phyloP scores from a whole-genome alignment of 768 basidiomycete species.

The Auriculariales sp. region DNA sequence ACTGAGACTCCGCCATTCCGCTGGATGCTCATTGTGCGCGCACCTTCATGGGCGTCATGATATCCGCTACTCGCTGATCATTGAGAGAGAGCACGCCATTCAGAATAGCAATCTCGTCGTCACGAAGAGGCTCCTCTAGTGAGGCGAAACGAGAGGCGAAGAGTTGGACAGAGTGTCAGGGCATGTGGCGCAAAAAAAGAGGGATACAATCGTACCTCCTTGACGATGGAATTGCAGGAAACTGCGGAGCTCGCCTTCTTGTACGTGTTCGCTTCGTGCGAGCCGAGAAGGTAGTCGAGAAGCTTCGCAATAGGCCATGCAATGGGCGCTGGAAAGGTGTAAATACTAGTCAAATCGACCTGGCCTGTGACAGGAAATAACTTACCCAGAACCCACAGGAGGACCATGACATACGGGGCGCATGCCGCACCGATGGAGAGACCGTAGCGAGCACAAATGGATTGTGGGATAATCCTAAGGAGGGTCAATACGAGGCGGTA shows the following conservation, averaged over 20 bases:
- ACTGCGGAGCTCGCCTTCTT: constrained; percentile 39
- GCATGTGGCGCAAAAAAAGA: too few species aligned
- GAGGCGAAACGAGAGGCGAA: too few species aligned
- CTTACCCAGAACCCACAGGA: constrained; percentile 52
- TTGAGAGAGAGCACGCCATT: constrained; percentile 7
- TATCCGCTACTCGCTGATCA: constrained; percentile 55
- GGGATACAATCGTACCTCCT: too few species aligned
- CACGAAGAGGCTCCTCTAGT: constrained; percentile 4
- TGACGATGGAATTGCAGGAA: constrained; percentile 32
- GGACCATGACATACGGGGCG: constrained; percentile 52
- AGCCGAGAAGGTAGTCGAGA: constrained; percentile 69
- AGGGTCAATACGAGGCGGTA: constrained; percentile 22
- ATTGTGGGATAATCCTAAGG: constrained; percentile 51
- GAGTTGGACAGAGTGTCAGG: too few species aligned
- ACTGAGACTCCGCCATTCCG: not conserved
- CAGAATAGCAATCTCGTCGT: constrained; percentile 6
- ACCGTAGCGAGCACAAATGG: constrained; percentile 64
- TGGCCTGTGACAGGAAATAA: not conserved
- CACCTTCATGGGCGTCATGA: constrained; percentile 73
- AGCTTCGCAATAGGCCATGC: constrained; percentile 59
- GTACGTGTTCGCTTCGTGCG: constrained; percentile 35
- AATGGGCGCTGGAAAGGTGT: constrained; percentile 40
- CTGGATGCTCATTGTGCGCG: not conserved
- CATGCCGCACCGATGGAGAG: constrained; percentile 70
- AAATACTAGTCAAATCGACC: not conserved